Evolutionary conservation across 352 stramenopile genomes (phyloP).

Genomic region (Pythium grandisporangium): DNA sequence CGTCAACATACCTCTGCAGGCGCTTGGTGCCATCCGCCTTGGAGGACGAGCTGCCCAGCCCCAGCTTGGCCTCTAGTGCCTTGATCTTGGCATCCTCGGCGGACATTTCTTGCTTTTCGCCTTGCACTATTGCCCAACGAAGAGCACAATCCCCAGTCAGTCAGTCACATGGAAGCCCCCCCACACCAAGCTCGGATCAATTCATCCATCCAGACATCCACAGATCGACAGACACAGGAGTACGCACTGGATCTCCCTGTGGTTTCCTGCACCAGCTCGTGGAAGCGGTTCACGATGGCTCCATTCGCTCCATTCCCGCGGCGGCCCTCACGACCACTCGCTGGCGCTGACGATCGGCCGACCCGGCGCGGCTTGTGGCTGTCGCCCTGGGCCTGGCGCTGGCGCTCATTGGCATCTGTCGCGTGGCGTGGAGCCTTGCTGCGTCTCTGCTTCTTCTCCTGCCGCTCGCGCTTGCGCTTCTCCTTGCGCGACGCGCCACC

Average conservation of each 20-base stretch:
- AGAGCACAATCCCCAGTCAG: too few species aligned
- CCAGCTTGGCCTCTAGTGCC: conserved; percentile 63
- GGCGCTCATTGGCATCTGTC: too few species aligned
- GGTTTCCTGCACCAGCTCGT: conserved; percentile 66
- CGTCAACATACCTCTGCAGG: conserved; percentile 58
- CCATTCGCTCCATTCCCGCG: conserved; percentile 2
- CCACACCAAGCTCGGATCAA: too few species aligned
- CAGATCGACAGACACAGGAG: too few species aligned
- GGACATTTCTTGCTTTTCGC: conserved; percentile 18
- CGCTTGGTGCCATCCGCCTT: conserved; percentile 53
- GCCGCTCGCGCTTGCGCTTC: conserved; percentile 70
- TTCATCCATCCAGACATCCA: too few species aligned
- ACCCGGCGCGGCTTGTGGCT: too few species aligned
- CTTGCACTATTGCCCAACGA: too few species aligned
- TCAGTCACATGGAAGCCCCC: background rate
- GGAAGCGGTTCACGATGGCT: conserved; percentile 64
- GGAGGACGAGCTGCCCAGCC: conserved; percentile 18
- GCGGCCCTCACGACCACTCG: background rate
- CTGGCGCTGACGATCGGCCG: conserved; percentile 7
- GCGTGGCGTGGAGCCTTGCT: conserved; percentile 42
- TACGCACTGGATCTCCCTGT: conserved; percentile 26
- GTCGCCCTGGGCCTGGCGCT: too few species aligned
- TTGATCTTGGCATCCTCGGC: conserved; percentile 59
- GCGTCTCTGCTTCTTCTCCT: conserved; percentile 69
- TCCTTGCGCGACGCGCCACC: conserved; percentile 53